Percentiles rank a stretch among this genome's conserved stretches.
These are phyloP conservation scores for Vaccinium corymbosum DNA, from an alignment of 148 eudicot genomes.

Conservation along the genomic window DNA sequence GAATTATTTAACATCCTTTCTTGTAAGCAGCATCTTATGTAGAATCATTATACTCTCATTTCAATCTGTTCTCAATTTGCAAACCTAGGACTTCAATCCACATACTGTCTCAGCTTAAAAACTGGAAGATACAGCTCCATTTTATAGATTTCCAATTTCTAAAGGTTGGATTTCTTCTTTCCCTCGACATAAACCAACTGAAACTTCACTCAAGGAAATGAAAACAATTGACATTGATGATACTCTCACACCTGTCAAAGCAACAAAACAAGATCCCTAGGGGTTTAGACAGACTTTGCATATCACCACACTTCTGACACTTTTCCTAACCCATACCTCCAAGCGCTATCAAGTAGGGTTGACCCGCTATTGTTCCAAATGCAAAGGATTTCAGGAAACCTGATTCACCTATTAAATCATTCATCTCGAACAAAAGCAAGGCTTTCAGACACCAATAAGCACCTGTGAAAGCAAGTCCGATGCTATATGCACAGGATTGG, in stretches of 20 bases:
- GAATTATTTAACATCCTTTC: not conserved
- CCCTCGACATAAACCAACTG: not conserved
- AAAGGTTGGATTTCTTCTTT: not conserved
- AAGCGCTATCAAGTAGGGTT: not conserved
- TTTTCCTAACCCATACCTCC: not conserved
- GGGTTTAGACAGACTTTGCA: not conserved
- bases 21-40: not conserved
- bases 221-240: conserved; percentile 8
- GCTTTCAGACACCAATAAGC: not conserved
- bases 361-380: not conserved
- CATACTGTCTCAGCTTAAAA: not conserved
- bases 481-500: conserved; percentile 89
- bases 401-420: conserved; percentile 10
- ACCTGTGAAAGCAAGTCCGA: conserved; percentile 99
- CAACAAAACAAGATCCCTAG: not conserved
- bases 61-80: not conserved
- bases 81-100: not conserved
- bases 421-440: conserved; percentile 10
- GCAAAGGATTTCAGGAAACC: not conserved
- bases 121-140: not conserved
- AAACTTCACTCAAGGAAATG: conserved; percentile 8
- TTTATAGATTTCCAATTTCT: not conserved
- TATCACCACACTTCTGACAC: not conserved
- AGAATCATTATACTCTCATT: not conserved
- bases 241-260: not conserved